Base-by-base conservation (phyloP, 2,329 filamentous ascomycete species). In the Tolypocladium ophioglossoides region DNA sequence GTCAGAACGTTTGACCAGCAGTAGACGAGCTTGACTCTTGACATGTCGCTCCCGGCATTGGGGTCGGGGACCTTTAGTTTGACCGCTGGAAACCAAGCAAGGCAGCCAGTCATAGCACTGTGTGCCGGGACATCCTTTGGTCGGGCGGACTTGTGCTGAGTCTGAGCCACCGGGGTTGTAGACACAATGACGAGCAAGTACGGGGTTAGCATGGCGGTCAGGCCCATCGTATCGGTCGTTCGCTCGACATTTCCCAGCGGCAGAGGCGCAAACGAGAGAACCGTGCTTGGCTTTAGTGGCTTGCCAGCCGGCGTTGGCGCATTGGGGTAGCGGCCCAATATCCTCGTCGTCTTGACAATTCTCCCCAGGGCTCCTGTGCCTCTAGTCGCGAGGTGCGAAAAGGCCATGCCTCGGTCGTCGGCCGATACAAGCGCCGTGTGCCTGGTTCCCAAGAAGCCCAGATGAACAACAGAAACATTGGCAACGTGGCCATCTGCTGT, bases 1-100 rank as follows among this genome's bases (percentile, higher is more conserved):
- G 91, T 97, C 59, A 99, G 74, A n/a, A 97, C 84, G 64, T 97
- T 97, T 2, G 94, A 97, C 94, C 94, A 99, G 70, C 91, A 96
- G 72, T 99, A 99, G 0, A 89, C 92, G 20, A 99, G 79, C 69
- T 99, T 97, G 39, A 86, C 87, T 64, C 85, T 86, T 20, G 89
- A 91, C 11, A 85, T 78, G 9, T 84, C 80, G 62, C 84, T 86
- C 6, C 83, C 84, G 0, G 81, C 83, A 49, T 80, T 77, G 2
- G 81, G 74, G 57, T 90, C 85, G 11, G 83, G 80, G 18, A 83
- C 81, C 69, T 97, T 97, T 46, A 99, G 75, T 65, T 89, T 94
- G 48, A 99, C 94, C 2, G 91, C 91, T 2, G 94, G 94, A 66
- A 99, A 99, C 94, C 94, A 99, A 37, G 94, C 91, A 51, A 99